Percentiles rank a stretch among this genome's conserved stretches.
phyloP scores from a whole-genome alignment of 2,329 filamentous ascomycete species.

The Diaporthe capsici region DNA sequence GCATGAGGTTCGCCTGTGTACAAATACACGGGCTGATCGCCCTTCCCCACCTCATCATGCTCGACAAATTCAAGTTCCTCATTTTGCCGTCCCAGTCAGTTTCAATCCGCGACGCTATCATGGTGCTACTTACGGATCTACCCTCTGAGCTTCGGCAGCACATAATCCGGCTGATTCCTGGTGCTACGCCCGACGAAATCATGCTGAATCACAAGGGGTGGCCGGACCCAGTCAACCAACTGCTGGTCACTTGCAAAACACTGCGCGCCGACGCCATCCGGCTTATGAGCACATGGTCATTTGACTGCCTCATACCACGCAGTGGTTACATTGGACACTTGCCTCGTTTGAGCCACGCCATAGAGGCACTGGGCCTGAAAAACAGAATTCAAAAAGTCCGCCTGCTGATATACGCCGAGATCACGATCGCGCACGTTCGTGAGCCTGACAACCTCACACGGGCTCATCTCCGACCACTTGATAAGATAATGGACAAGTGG shows the following conservation, averaged over 20 bases:
- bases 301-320: not conserved
- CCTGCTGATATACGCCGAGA: not conserved
- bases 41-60: too few species aligned
- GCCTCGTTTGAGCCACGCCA: not conserved
- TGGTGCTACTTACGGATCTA: not conserved
- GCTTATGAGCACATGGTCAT: not conserved
- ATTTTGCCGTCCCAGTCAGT: too few species aligned
- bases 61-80: too few species aligned
- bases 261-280: not conserved
- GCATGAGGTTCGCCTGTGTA: too few species aligned
- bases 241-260: not conserved
- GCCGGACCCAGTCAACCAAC: not conserved
- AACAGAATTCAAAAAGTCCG: not conserved
- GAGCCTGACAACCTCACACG: rapidly evolving
- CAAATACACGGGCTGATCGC: too few species aligned
- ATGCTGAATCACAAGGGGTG: not conserved
- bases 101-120: not conserved
- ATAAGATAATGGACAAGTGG: not conserved
- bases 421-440: not conserved
- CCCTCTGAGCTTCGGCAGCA: not conserved
- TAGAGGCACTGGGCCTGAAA: not conserved
- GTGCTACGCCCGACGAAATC: not conserved
- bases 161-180: not conserved
- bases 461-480: not conserved
- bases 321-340: not conserved